phyloP scores from a whole-genome alignment of 179 eudicot species.

The Carnegiea gigantea region DNA sequence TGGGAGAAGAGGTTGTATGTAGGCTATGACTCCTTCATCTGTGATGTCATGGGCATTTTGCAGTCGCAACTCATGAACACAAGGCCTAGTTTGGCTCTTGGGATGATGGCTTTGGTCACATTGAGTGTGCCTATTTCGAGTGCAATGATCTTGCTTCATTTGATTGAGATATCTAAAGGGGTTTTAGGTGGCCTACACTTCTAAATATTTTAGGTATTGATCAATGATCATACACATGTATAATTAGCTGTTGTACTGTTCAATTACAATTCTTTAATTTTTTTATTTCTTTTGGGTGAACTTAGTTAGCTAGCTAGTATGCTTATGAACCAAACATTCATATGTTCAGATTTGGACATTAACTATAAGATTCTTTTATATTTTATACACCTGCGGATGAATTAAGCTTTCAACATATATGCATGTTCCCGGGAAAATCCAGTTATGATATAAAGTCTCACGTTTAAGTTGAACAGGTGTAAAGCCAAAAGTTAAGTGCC shows the following conservation, averaged over 20 bases:
- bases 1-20: constrained; percentile 37
- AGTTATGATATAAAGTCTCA: no score
- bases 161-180: constrained; percentile 11
- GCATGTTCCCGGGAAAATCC: no score
- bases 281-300: not conserved
- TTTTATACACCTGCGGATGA: not conserved
- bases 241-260: not conserved
- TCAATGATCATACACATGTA: no score
- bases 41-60: constrained; percentile 27
- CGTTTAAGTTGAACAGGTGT: no score
- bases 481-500: no score
- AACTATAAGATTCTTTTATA: not conserved
- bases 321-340: not conserved
- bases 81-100: constrained; percentile 36
- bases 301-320: not conserved
- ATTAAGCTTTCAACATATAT: no score
- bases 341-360: not conserved
- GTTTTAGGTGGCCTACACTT: constrained; percentile 11
- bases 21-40: constrained; percentile 24
- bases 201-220: not conserved
- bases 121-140: constrained; percentile 22
- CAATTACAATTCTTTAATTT: not conserved
- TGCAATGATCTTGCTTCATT: not conserved
- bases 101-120: constrained; percentile 25
- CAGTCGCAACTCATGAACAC: constrained; percentile 30